Evolutionary conservation across 106 monocot species (phyloP).

Genomic region (Allium fistulosum): DNA sequence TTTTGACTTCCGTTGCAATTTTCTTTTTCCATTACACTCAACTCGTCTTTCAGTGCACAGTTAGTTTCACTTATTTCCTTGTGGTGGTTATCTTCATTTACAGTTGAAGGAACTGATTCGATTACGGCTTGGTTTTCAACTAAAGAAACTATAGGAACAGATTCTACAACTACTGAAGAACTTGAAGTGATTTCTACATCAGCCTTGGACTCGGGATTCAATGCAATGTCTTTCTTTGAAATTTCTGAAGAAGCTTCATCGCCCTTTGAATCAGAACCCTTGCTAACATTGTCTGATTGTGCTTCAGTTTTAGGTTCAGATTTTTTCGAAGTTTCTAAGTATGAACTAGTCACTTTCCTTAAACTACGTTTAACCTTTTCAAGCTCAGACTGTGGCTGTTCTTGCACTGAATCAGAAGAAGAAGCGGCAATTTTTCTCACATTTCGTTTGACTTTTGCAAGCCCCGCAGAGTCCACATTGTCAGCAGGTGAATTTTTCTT

Average conservation of each 20-base stretch:
- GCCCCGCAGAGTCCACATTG: conserved; percentile 21
- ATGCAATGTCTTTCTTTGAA: conserved; percentile 19
- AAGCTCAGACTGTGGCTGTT: conserved; percentile 75
- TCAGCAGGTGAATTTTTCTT: conserved; percentile 24
- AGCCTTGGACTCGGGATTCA: conserved; percentile 13
- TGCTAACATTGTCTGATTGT: conserved; percentile 19
- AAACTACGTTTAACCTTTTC: conserved; percentile 91
- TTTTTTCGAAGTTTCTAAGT: conserved; percentile 29
- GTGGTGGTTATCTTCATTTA: neutral
- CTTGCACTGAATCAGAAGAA: conserved; percentile 34
- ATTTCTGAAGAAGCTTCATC: conserved; percentile 36
- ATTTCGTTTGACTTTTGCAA: conserved; percentile 40
- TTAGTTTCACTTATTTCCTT: conserved; percentile 22
- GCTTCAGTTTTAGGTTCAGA: conserved; percentile 30
- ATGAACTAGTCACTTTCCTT: conserved; percentile 65
- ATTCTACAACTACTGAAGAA: conserved; percentile 5
- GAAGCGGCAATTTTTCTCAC: conserved; percentile 28
- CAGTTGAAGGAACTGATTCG: conserved; percentile 20
- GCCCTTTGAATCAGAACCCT: conserved; percentile 15
- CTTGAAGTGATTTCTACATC: conserved; percentile 18
- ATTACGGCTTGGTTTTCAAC: conserved; percentile 6
- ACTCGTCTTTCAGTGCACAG: conserved; percentile 20
- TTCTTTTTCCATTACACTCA: conserved; percentile 46
- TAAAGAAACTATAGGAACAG: conserved; percentile 1
- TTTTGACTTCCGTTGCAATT: conserved; percentile 30